Percentiles rank a stretch among this genome's conserved stretches.
Conservation (phyloP, 352 stramenopile species). For the Globisporangium echinulatum region DNA sequence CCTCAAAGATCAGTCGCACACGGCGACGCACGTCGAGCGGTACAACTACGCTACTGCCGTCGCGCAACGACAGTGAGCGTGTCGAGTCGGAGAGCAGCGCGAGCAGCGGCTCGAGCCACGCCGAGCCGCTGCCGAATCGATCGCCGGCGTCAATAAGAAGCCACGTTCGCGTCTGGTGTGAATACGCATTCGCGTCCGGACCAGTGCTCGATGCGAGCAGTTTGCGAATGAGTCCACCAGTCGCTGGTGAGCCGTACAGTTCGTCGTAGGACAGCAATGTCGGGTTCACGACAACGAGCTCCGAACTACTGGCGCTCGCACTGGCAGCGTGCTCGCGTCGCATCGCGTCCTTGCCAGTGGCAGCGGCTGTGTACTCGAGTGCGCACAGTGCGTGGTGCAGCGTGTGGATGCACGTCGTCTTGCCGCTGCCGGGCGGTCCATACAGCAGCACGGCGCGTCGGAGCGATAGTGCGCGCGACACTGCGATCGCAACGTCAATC, state of each 20-base stretch:
- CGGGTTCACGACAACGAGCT: constrained; percentile 29
- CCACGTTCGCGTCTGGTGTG: constrained; percentile 14
- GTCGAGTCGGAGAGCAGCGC: background rate
- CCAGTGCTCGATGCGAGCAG: constrained; percentile 1
- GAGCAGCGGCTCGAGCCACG: constrained; percentile 25
- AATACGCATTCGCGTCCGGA: background rate
- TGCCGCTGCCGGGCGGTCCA: constrained; percentile 31
- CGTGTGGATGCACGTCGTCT: constrained; percentile 39
- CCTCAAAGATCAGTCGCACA: constrained; percentile 17
- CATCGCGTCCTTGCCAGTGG: background rate
- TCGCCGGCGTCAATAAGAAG: constrained; percentile 22
- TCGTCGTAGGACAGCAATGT: constrained; percentile 24
- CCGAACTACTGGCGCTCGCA: background rate
- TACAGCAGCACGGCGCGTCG: constrained; percentile 28
- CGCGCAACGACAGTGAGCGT: constrained; percentile 1
- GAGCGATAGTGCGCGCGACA: constrained; percentile 29
- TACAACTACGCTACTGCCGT: constrained; percentile 1
- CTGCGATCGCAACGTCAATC: constrained; percentile 26
- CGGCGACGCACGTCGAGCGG: background rate
- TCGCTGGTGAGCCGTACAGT: constrained; percentile 15
- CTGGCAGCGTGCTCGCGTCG: background rate
- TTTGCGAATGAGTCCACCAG: background rate
- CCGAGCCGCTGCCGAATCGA: constrained; percentile 9
- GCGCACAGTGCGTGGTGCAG: constrained; percentile 43
- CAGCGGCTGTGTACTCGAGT: constrained; percentile 24